A percentile compares a stretch with the other conserved stretches of the same genome.
Conservation (phyloP, 176 grass and related monocot genomes). For the Raddia distichophylla region DNA sequence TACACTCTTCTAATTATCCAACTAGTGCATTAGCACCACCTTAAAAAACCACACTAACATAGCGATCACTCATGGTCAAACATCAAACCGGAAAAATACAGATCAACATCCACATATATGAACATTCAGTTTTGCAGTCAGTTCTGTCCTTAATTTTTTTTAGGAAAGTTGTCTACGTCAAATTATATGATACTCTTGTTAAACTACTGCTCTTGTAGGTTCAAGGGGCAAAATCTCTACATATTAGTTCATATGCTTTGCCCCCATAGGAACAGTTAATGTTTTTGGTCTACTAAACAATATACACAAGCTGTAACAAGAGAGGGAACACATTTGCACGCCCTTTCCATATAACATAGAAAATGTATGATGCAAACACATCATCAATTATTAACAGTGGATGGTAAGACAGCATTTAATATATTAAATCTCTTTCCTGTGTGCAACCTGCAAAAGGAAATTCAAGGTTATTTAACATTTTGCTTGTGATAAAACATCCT, state of each 20-base stretch:
- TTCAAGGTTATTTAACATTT: slow-evolving; percentile 31
- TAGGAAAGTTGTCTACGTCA: no score
- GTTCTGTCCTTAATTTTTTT: not conserved
- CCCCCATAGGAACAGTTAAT: not conserved
- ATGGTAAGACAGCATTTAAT: not conserved
- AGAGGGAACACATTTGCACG: not conserved
- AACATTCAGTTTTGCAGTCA: not conserved
- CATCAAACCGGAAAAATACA: not conserved
- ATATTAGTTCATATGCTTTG: not conserved
- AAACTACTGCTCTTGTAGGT: not conserved
- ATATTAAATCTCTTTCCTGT: slow-evolving; percentile 22
- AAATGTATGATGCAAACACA: not conserved
- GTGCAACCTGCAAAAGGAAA: slow-evolving; percentile 38
- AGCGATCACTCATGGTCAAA: not conserved
- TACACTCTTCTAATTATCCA: not conserved
- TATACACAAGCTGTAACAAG: not conserved
- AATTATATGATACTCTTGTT: not conserved
- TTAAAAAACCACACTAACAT: not conserved
- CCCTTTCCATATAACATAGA: not conserved
- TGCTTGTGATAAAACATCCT: slow-evolving; percentile 44
- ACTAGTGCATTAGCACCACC: not conserved
- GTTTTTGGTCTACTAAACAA: not conserved
- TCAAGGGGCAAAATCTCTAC: not conserved
- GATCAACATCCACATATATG: not conserved
- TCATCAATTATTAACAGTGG: not conserved